phyloP scores from a whole-genome alignment of 2,329 filamentous ascomycete species.

The Microthyrium microscopicum region DNA sequence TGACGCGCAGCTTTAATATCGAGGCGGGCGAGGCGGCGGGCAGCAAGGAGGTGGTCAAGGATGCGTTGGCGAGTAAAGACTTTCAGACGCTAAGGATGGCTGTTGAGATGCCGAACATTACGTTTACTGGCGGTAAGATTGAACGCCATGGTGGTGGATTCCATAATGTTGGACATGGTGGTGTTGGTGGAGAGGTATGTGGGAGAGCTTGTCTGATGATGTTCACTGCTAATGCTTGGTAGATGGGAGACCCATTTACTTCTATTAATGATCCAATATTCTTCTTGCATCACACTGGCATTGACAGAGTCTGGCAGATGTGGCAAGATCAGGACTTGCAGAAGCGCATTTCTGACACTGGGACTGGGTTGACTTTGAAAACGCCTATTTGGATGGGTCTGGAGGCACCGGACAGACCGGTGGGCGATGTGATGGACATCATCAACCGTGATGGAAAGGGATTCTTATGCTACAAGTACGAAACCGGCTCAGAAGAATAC shows the following conservation, averaged over 20 bases:
- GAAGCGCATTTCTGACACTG: conserved; percentile 1
- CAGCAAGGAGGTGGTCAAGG: not conserved
- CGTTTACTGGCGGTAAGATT: not conserved
- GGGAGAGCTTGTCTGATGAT: not conserved
- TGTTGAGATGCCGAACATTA: not conserved
- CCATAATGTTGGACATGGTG: conserved; percentile 4
- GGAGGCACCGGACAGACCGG: not conserved
- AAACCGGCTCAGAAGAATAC: not conserved
- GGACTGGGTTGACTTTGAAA: conserved; percentile 2
- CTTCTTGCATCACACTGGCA: conserved; percentile 7
- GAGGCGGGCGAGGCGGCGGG: not conserved
- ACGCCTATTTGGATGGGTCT: conserved; percentile 2
- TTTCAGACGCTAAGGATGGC: not conserved
- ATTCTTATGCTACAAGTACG: conserved; percentile 7
- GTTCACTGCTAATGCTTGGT: not conserved
- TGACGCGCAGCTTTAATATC: conserved; percentile 1
- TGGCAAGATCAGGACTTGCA: conserved; percentile 6
- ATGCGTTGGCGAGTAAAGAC: not conserved
- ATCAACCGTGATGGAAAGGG: conserved; percentile 6
- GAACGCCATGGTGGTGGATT: not conserved
- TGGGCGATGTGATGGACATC: conserved; percentile 5
- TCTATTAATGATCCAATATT: conserved; percentile 8
- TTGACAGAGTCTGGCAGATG: conserved; percentile 7
- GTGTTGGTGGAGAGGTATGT: conserved; percentile 6
- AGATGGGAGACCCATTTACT: conserved; percentile 6